Evolutionary conservation across 1,284 basidiomycete genomes (phyloP), one percentile per base, ranked within the genome.

Genomic region (Papiliotrema fonsecae): DNA sequence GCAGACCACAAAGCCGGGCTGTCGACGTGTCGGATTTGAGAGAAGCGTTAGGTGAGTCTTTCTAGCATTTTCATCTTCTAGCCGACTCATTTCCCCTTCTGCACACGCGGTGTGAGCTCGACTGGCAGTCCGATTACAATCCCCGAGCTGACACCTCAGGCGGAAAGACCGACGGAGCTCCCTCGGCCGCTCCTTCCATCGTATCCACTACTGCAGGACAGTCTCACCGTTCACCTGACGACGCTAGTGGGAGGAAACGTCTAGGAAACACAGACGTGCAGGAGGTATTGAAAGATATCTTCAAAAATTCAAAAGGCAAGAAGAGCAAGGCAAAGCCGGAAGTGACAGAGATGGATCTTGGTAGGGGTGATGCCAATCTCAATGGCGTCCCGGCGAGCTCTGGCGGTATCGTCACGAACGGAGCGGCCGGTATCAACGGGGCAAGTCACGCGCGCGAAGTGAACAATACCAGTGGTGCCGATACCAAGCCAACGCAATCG

Each of bases 11-110:
- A 4, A 79, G 81, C 7, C 79, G 83, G 55, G 83, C 83, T 2
- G 82, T 92, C 9, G 90, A 90, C 25, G 88, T 93, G 13, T 83
- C 81, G 1, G 88, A 92, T 65, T 77, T 93, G 38, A 79, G 88
- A 46, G 88, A 91, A 58, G 89, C 89, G 7, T 75, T 93, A 2
- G 87, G 66, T 60, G 42, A 51, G 39, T 13, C 22, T 18, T 25
- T 6, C 35, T n/a, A n/a, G n/a, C n/a, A n/a, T n/a, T n/a, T n/a
- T n/a, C n/a, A n/a, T n/a, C n/a, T n/a, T n/a, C n/a, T n/a, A n/a
- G n/a, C n/a, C n/a, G n/a, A n/a, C n/a, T n/a, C n/a, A n/a, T n/a
- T n/a, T n/a, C n/a, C n/a, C n/a, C n/a, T n/a, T n/a, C n/a, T n/a
- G n/a, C n/a, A n/a, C n/a, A n/a, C n/a, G n/a, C n/a, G n/a, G n/a